Evolutionary conservation across 306 rosid genomes (phyloP).

Genomic region (Betula pendula): DNA sequence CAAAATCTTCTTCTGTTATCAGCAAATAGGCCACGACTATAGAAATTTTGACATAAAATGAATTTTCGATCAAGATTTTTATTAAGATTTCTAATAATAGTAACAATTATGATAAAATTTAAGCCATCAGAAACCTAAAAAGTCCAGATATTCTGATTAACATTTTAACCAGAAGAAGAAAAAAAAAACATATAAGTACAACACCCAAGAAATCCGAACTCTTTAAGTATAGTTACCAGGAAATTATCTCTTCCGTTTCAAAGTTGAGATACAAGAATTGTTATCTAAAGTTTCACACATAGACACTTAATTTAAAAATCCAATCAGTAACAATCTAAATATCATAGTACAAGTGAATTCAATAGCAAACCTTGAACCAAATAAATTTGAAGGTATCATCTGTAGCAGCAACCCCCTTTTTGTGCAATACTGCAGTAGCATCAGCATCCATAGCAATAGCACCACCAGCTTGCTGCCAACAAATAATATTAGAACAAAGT

Average conservation of each 20-base stretch:
- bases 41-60: background rate
- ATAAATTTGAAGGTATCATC: slow-evolving; percentile 83
- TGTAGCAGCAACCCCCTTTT: slow-evolving; percentile 63
- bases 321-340: background rate
- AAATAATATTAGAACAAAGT: slow-evolving; percentile 15
- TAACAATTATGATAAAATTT: background rate
- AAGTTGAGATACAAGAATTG: background rate
- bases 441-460: slow-evolving; percentile 89
- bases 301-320: background rate
- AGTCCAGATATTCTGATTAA: background rate
- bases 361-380: slow-evolving; percentile 64
- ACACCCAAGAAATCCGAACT: background rate
- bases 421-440: slow-evolving; percentile 80
- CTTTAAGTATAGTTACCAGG: background rate
- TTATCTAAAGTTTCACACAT: background rate
- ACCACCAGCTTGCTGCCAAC: slow-evolving; percentile 89
- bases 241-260: background rate
- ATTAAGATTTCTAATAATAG: background rate
- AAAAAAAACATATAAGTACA: too few species aligned
- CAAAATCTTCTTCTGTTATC: background rate
- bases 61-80: background rate
- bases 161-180: too few species aligned
- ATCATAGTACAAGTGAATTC: background rate
- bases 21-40: background rate
- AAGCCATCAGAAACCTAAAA: background rate